Evolutionary conservation across 2,329 filamentous ascomycete species (phyloP).

Genomic region (Stylonectria norvegica): DNA sequence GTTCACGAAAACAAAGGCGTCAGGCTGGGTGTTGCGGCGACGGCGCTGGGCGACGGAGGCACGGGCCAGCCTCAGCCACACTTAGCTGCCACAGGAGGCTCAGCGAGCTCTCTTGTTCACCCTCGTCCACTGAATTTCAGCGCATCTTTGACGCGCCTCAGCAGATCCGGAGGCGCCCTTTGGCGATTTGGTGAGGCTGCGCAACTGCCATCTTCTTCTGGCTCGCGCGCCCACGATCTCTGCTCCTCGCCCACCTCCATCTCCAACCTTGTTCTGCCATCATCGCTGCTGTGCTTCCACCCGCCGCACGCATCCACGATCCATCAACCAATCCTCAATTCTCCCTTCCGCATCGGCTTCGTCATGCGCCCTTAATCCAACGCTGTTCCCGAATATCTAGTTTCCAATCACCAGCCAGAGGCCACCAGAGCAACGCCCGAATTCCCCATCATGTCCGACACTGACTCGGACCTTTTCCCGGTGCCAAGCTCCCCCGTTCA

Average conservation of each 20-base stretch:
- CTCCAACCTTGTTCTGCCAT: background rate
- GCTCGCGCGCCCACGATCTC: slow-evolving; percentile 2
- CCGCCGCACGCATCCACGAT: background rate
- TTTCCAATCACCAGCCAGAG: too few species aligned
- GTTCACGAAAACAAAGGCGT: slow-evolving; percentile 23
- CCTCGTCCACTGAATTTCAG: slow-evolving; percentile 16
- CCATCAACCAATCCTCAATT: background rate
- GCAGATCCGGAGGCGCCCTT: slow-evolving; percentile 11
- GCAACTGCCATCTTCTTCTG: slow-evolving; percentile 14
- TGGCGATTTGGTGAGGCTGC: slow-evolving; percentile 16
- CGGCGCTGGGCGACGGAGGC: slow-evolving; percentile 8
- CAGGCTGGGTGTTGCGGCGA: slow-evolving; percentile 18
- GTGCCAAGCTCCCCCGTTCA: slow-evolving; percentile 43
- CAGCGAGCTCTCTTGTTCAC: slow-evolving; percentile 2
- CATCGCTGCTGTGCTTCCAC: background rate
- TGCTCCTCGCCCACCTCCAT: slow-evolving; percentile 3
- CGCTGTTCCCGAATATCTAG: too few species aligned
- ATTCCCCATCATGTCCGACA: slow-evolving; percentile 39
- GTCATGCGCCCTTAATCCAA: slow-evolving; percentile 17
- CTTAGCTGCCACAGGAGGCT: slow-evolving; percentile 10
- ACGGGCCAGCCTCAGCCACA: slow-evolving; percentile 19
- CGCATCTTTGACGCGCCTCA: slow-evolving; percentile 26
- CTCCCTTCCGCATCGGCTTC: background rate
- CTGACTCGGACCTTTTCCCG: slow-evolving; percentile 37
- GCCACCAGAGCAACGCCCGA: background rate